Evolutionary conservation across 2,329 filamentous ascomycete species (phyloP).

Genomic region (Chaetomium globosum): DNA sequence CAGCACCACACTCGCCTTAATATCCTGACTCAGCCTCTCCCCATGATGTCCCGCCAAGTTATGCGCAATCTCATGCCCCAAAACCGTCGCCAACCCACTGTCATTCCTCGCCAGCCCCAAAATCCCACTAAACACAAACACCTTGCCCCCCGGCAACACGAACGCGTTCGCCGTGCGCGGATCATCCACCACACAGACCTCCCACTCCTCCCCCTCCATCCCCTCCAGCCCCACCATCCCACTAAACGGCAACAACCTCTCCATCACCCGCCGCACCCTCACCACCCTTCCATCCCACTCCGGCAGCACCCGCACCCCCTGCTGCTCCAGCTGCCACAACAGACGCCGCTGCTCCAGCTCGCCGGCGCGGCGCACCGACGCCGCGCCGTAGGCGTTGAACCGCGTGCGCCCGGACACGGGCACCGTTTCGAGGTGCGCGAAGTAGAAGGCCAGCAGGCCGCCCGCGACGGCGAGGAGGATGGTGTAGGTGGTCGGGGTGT

Average conservation of each 20-base stretch:
- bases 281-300: slow-evolving; percentile 56
- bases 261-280: slow-evolving; percentile 66
- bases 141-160: slow-evolving; percentile 76
- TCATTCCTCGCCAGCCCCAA: slow-evolving; percentile 67
- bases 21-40: slow-evolving; percentile 61
- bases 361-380: slow-evolving; percentile 57
- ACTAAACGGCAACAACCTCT: slow-evolving; percentile 66
- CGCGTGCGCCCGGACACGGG: slow-evolving; percentile 70
- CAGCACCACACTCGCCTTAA: slow-evolving; percentile 56
- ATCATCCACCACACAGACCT: slow-evolving; percentile 74
- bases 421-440: slow-evolving; percentile 70
- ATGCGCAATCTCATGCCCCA: slow-evolving; percentile 81
- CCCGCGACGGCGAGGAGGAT: slow-evolving; percentile 48
- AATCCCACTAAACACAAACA: slow-evolving; percentile 77
- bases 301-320: slow-evolving; percentile 59
- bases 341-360: slow-evolving; percentile 59
- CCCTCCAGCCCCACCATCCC: slow-evolving; percentile 54
- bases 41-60: slow-evolving; percentile 69
- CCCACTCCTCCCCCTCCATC: slow-evolving; percentile 60
- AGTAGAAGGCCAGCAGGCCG: slow-evolving; percentile 62
- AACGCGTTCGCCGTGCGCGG: slow-evolving; percentile 66
- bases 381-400: slow-evolving; percentile 69
- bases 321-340: slow-evolving; percentile 55
- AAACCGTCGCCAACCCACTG: slow-evolving; percentile 71
- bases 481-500: slow-evolving; percentile 43